Conservation (phyloP, 768 basidiomycete genomes). For the Trametes coccinea region DNA sequence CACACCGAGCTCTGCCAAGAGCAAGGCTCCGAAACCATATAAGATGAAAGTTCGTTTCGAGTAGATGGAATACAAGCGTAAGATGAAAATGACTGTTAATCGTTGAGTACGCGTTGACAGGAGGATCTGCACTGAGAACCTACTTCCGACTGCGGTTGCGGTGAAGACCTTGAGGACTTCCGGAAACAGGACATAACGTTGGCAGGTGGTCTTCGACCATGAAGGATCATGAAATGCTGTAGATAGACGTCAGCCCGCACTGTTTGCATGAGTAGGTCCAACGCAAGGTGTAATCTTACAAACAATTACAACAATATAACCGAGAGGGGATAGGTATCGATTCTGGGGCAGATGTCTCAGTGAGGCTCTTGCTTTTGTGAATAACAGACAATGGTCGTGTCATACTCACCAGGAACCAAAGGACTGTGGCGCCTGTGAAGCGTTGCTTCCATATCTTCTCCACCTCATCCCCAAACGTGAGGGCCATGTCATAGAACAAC, state of each 20-base stretch:
- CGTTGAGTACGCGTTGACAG: not conserved
- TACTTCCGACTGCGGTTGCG: conserved; percentile 24
- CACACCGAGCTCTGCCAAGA: conserved; percentile 21
- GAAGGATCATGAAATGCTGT: conserved; percentile 24
- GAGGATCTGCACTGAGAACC: not conserved
- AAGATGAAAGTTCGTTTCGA: conserved; percentile 18
- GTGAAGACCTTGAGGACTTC: conserved; percentile 30
- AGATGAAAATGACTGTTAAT: conserved; percentile 26
- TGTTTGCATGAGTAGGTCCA: not conserved
- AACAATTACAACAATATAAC: conserved; percentile 31
- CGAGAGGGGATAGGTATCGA: conserved; percentile 28
- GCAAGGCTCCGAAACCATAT: conserved; percentile 19
- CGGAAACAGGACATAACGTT: conserved; percentile 27
- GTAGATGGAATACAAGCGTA: conserved; percentile 31
- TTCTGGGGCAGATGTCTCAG: conserved; percentile 17
- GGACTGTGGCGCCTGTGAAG: conserved; percentile 26
- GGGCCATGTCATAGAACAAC: conserved; percentile 25
- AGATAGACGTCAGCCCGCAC: not conserved
- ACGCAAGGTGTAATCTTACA: conserved; percentile 14
- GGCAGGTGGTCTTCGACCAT: conserved; percentile 22
- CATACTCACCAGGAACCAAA: conserved; percentile 24
- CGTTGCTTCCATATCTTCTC: conserved; percentile 28
- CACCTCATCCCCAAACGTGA: conserved; percentile 26
- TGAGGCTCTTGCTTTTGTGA: not conserved
- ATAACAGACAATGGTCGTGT: not conserved